Evolutionary conservation across 2,329 filamentous ascomycete genomes (phyloP).

Genomic region (Calonectria ilicicola): DNA sequence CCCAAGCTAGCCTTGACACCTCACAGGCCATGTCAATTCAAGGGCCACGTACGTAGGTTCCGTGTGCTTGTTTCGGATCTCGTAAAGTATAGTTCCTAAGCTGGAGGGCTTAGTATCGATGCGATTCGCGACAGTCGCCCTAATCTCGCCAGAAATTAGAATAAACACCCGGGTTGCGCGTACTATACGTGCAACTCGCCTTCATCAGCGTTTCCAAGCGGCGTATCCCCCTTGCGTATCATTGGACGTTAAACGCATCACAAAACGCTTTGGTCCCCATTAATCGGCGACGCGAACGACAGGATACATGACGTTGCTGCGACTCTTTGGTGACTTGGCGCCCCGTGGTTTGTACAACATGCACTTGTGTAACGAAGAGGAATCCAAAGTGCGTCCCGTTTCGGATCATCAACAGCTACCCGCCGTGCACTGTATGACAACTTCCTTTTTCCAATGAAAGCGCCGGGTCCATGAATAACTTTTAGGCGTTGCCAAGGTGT

Average conservation of each 20-base stretch:
- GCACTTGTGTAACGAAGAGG: neutral
- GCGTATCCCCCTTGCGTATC: neutral
- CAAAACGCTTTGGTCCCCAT: slow-evolving; percentile 7
- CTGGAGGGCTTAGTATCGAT: neutral
- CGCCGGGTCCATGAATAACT: neutral
- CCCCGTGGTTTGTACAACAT: slow-evolving; percentile 1
- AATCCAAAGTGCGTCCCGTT: neutral
- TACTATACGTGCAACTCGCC: neutral
- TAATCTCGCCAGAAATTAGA: neutral
- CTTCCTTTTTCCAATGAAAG: neutral
- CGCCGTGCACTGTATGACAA: neutral
- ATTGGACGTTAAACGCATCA: neutral
- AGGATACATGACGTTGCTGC: neutral
- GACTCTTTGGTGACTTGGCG: neutral
- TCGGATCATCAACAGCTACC: neutral
- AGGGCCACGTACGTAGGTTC: neutral
- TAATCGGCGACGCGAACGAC: slow-evolving; percentile 1
- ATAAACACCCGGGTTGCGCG: neutral
- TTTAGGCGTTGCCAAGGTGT: neutral
- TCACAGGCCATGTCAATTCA: slow-evolving; percentile 4
- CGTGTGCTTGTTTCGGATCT: neutral
- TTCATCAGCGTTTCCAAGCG: neutral
- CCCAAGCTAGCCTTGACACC: slow-evolving; percentile 5
- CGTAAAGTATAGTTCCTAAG: neutral
- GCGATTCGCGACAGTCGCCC: neutral